Percentiles rank a stretch among this genome's conserved stretches.
These are phyloP conservation scores for Phoma sp. DNA, from an alignment of 2,329 filamentous ascomycete species.

Conservation along the genomic window DNA sequence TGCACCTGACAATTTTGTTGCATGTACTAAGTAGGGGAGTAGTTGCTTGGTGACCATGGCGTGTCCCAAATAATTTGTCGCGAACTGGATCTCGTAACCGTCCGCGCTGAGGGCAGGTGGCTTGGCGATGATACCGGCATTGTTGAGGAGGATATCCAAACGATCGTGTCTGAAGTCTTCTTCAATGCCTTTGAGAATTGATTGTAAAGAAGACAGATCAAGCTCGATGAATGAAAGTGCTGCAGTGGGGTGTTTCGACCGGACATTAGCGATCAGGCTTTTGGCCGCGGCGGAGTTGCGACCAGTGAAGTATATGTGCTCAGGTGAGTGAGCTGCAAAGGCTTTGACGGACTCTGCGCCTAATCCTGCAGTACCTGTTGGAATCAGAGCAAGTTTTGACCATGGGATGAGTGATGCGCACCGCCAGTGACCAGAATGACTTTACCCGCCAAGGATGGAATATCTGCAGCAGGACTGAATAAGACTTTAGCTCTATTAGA, in stretches of 20 bases:
- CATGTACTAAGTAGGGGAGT: slow-evolving; percentile 48
- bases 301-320: slow-evolving; percentile 52
- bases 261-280: slow-evolving; percentile 43
- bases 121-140: slow-evolving; percentile 50
- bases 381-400: background rate
- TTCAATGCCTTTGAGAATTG: slow-evolving; percentile 38
- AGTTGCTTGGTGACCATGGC: slow-evolving; percentile 52
- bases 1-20: slow-evolving; percentile 39
- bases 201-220: slow-evolving; percentile 45
- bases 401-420: background rate
- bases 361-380: slow-evolving; percentile 52
- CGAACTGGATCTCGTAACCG: slow-evolving; percentile 57
- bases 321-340: slow-evolving; percentile 51
- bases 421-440: slow-evolving; percentile 35
- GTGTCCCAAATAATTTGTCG: slow-evolving; percentile 56
- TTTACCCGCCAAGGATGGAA: slow-evolving; percentile 29
- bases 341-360: slow-evolving; percentile 50
- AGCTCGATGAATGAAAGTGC: slow-evolving; percentile 42
- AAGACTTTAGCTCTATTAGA: background rate
- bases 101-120: slow-evolving; percentile 47
- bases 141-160: slow-evolving; percentile 53
- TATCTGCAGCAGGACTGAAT: slow-evolving; percentile 11
- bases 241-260: slow-evolving; percentile 30
- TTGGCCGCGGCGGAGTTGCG: slow-evolving; percentile 47
- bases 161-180: slow-evolving; percentile 35